These are phyloP conservation scores for Pharnaceum exiguum DNA, from an alignment of 148 eudicot genomes.

Conservation along the genomic window DNA sequence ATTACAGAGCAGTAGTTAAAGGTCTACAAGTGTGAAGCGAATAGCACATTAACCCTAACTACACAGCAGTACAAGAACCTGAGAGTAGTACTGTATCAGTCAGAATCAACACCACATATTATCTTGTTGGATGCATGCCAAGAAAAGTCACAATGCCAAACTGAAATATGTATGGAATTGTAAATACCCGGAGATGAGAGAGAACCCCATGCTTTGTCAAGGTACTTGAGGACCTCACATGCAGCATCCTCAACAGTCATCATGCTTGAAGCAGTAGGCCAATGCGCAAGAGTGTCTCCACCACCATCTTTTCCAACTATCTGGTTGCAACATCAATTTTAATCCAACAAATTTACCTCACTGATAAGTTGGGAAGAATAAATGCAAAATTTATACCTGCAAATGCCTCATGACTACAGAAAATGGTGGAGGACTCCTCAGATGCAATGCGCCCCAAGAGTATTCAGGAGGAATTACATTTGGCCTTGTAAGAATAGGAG, in stretches of 20 bases:
- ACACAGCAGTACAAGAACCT: no score
- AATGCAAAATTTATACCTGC: slow-evolving; percentile 40
- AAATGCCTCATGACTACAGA: slow-evolving; percentile 66
- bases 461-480: slow-evolving; percentile 87
- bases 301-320: slow-evolving; percentile 81
- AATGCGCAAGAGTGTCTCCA: slow-evolving; percentile 94
- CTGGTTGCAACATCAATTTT: slow-evolving; percentile 30
- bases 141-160: not conserved
- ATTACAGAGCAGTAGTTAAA: no score
- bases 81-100: no score
- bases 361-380: not conserved
- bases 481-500: slow-evolving; percentile 74
- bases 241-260: slow-evolving; percentile 88
- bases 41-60: no score
- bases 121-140: not conserved
- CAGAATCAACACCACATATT: not conserved
- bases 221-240: slow-evolving; percentile 78
- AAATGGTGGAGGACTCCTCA: slow-evolving; percentile 86
- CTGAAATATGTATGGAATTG: slow-evolving; percentile 1
- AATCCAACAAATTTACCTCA: not conserved
- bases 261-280: slow-evolving; percentile 68
- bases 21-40: no score
- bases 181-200: slow-evolving; percentile 78
- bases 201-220: slow-evolving; percentile 78
- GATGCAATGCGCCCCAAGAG: slow-evolving; percentile 84